phyloP scores from a whole-genome alignment of 371 early-diverging fungal genomes.

The Mucor piriformis region DNA sequence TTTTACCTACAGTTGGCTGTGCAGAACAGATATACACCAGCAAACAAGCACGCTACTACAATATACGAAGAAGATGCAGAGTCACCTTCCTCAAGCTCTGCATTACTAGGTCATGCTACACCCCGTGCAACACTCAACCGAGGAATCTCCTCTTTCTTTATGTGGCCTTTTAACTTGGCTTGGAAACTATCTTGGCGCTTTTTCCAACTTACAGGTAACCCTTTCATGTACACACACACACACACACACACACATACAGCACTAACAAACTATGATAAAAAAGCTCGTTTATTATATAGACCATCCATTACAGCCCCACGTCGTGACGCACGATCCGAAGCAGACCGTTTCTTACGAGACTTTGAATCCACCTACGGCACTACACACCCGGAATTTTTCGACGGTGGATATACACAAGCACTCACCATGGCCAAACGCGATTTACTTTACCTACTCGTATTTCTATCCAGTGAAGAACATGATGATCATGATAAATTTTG shows the following conservation, averaged over 20 bases:
- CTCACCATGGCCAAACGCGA: slow-evolving; percentile 73
- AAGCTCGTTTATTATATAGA: slow-evolving; percentile 46
- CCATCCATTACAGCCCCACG: slow-evolving; percentile 41
- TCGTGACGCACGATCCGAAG: slow-evolving; percentile 61
- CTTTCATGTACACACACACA: no score
- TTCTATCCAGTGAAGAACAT: slow-evolving; percentile 80
- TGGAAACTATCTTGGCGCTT: slow-evolving; percentile 57
- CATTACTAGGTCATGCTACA: slow-evolving; percentile 16
- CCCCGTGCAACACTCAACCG: slow-evolving; percentile 3
- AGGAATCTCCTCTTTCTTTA: slow-evolving; percentile 24
- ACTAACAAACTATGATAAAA: no score
- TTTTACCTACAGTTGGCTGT: slow-evolving; percentile 9
- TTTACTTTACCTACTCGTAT: slow-evolving; percentile 68
- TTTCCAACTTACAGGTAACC: slow-evolving; percentile 53
- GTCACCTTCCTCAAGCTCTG: slow-evolving; percentile 26
- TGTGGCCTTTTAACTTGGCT: slow-evolving; percentile 61
- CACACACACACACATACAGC: no score
- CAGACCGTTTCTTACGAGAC: slow-evolving; percentile 66
- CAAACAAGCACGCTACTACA: slow-evolving; percentile 4
- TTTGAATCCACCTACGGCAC: slow-evolving; percentile 74
- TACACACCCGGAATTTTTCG: slow-evolving; percentile 77
- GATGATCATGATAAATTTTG: slow-evolving; percentile 76
- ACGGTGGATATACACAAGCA: slow-evolving; percentile 77
- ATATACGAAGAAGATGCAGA: slow-evolving; percentile 3
- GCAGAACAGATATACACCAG: slow-evolving; percentile 22